Evolutionary conservation across 139 green algal genomes (phyloP).

Genomic region (Nannochloris sp.): DNA sequence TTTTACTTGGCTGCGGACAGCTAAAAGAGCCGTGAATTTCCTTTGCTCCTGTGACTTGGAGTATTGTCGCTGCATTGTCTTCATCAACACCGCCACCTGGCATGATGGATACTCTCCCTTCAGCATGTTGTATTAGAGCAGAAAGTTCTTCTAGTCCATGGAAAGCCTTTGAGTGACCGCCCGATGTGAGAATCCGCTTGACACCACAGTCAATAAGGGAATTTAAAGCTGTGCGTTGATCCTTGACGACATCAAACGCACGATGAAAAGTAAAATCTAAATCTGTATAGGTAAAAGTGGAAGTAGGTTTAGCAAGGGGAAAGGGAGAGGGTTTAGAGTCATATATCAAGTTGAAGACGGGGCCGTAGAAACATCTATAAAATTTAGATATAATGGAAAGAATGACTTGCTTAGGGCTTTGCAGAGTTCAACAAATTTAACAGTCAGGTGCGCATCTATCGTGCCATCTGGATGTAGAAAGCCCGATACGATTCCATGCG

Average conservation of each 20-base stretch:
- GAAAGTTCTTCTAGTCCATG: constrained; percentile 7
- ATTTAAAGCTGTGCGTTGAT: constrained; percentile 12
- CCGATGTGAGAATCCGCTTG: constrained; percentile 9
- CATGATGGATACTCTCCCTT: constrained; percentile 17
- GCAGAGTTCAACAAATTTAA: constrained; percentile 11
- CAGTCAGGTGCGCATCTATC: background rate
- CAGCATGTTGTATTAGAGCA: constrained; percentile 5
- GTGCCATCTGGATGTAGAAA: constrained; percentile 2
- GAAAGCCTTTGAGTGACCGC: background rate
- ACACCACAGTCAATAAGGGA: constrained; percentile 13
- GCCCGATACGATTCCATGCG: constrained; percentile 20
- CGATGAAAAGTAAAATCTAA: constrained; percentile 33
- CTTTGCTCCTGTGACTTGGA: background rate
- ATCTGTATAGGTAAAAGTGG: background rate
- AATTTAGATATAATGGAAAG: background rate
- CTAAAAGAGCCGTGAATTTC: constrained; percentile 33
- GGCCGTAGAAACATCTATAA: background rate
- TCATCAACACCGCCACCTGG: constrained; percentile 18
- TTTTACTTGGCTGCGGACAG: constrained; percentile 6
- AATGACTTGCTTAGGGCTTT: background rate
- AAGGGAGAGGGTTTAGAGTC: background rate
- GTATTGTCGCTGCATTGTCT: constrained; percentile 14
- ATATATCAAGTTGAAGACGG: background rate
- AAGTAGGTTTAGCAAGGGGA: background rate
- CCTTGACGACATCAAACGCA: constrained; percentile 20